Conservation (phyloP, 345 rosid genomes). For the Eucalyptus tenuipes region DNA sequence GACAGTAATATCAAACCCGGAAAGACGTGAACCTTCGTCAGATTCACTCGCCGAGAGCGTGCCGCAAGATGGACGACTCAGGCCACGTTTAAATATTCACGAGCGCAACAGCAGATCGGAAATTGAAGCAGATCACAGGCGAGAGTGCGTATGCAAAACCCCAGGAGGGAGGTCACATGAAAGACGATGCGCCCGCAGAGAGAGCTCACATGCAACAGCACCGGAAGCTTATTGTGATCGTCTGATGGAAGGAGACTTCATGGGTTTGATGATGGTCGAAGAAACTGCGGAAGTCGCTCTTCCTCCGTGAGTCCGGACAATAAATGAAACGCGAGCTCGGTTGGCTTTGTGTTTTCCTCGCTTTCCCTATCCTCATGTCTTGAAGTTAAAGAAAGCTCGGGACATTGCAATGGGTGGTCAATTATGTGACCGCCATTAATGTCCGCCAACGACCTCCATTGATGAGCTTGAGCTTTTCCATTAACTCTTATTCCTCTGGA, state of each 20-base stretch:
- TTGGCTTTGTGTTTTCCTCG: not conserved
- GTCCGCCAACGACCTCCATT: not conserved
- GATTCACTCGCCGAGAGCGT: not conserved
- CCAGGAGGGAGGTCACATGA: conserved; percentile 44
- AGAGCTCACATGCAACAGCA: conserved; percentile 11
- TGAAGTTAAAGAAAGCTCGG: not conserved
- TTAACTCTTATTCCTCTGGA: not conserved
- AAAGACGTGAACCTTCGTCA: not conserved
- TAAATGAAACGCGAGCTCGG: not conserved
- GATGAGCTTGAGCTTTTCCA: not conserved
- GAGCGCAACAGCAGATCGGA: not conserved
- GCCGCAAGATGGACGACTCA: not conserved
- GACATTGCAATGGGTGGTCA: not conserved
- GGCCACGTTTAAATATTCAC: not conserved
- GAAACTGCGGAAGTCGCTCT: not conserved
- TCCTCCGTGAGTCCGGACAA: not conserved
- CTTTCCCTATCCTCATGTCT: not conserved
- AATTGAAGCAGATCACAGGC: conserved; percentile 85
- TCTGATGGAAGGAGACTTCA: not conserved
- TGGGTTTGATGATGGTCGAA: not conserved
- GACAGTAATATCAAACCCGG: not conserved
- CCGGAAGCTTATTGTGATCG: not conserved
- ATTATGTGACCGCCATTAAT: conserved; percentile 33
- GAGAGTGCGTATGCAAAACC: not conserved
- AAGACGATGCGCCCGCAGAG: conserved; percentile 1